A percentile compares a stretch with the other conserved stretches of the same genome.
Evolutionary conservation across 768 basidiomycete species (phyloP).

Genomic region (Boletales sp.): DNA sequence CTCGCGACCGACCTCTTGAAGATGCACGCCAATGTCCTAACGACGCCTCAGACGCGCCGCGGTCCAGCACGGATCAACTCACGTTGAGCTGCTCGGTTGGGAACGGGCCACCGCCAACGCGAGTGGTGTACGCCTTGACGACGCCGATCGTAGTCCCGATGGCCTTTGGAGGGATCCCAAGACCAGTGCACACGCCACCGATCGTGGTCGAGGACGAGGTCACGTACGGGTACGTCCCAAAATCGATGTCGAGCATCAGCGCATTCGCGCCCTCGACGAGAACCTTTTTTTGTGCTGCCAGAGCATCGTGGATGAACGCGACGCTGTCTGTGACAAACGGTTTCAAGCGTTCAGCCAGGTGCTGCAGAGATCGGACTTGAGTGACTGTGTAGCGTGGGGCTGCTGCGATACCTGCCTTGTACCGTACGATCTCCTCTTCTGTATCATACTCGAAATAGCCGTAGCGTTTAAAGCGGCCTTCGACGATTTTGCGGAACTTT

Average conservation of each 20-base stretch:
- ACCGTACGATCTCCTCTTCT: slow-evolving; percentile 89
- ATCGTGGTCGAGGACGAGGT: slow-evolving; percentile 92
- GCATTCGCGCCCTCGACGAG: slow-evolving; percentile 98
- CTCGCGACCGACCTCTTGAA: slow-evolving; percentile 93
- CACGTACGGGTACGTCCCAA: slow-evolving; percentile 97
- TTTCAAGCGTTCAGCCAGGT: slow-evolving; percentile 74
- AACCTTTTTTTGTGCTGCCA: slow-evolving; percentile 70
- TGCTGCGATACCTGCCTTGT: slow-evolving; percentile 58
- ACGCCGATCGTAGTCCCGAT: slow-evolving; percentile 91
- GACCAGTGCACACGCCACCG: slow-evolving; percentile 94
- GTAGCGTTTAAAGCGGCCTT: slow-evolving; percentile 97
- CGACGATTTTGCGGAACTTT: slow-evolving; percentile 94
- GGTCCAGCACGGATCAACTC: slow-evolving; percentile 23
- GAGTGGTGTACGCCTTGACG: slow-evolving; percentile 96
- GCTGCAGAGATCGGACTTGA: slow-evolving; percentile 37
- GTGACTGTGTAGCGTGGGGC: background rate
- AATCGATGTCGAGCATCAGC: slow-evolving; percentile 97
- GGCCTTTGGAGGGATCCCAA: slow-evolving; percentile 90
- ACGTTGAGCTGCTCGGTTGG: slow-evolving; percentile 94
- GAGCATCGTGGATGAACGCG: slow-evolving; percentile 76
- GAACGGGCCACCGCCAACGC: slow-evolving; percentile 98
- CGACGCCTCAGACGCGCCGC: slow-evolving; percentile 1
- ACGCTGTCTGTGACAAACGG: slow-evolving; percentile 92
- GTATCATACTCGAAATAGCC: slow-evolving; percentile 98
- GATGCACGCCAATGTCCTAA: slow-evolving; percentile 75